These are phyloP conservation scores for Aeschynomene evenia DNA, from an alignment of 306 rosid genomes.

Conservation along the genomic window DNA sequence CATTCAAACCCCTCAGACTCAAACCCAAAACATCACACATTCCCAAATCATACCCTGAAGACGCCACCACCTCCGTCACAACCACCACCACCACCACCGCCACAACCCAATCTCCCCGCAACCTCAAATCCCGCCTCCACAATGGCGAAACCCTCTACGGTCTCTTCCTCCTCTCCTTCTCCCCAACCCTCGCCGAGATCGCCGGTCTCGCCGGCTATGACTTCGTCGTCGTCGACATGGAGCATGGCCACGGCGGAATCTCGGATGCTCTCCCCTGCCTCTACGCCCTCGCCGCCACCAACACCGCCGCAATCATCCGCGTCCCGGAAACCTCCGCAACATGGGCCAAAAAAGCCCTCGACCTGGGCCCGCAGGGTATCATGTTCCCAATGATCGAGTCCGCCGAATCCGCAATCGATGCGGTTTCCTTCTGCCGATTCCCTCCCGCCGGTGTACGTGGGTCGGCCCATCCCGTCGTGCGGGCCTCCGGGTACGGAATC, in stretches of 20 bases:
- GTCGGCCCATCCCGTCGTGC: conserved; percentile 68
- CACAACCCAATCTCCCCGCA: background rate
- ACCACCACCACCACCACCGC: background rate
- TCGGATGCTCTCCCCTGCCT: conserved; percentile 64
- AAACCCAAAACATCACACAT: background rate
- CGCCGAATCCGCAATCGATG: conserved; percentile 49
- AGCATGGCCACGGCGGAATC: conserved; percentile 75
- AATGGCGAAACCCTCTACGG: conserved; percentile 77
- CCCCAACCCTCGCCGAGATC: conserved; percentile 84
- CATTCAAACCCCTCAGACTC: conserved; percentile 36
- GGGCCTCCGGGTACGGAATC: conserved; percentile 72
- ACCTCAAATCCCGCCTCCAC: conserved; percentile 67
- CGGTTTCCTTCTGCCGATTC: conserved; percentile 70
- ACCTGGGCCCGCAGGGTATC: conserved; percentile 81
- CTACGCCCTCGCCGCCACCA: conserved; percentile 69
- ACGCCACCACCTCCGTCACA: background rate
- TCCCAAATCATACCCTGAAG: conserved; percentile 40
- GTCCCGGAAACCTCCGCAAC: conserved; percentile 61
- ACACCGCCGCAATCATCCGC: conserved; percentile 66
- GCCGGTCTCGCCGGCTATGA: conserved; percentile 77
- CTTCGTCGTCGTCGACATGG: conserved; percentile 81
- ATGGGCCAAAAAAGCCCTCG: conserved; percentile 88
- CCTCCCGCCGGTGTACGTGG: conserved; percentile 77
- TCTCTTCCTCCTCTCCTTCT: conserved; percentile 69
- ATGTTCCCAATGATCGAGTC: conserved; percentile 86